Percentiles rank a stretch among this genome's conserved stretches.
phyloP scores from a whole-genome alignment of 768 basidiomycete genomes.

The Arthromyces matolae region DNA sequence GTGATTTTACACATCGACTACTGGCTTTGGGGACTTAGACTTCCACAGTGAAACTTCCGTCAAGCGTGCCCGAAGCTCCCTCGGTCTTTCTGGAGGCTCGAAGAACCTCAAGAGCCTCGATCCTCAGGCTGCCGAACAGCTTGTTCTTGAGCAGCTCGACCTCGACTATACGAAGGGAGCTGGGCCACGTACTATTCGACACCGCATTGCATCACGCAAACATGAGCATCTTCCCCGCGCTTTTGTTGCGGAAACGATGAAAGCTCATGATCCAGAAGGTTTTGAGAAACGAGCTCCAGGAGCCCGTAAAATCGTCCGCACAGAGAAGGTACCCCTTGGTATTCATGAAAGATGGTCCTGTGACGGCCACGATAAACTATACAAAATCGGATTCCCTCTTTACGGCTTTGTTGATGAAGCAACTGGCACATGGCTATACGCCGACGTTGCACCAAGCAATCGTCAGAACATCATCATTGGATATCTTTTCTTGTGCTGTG shows the following conservation, averaged over 20 bases:
- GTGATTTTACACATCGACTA: background rate
- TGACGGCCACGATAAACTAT: conserved; percentile 40
- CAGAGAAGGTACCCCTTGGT: too few relatives aligned
- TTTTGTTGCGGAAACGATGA: background rate
- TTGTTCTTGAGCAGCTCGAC: background rate
- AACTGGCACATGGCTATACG: conserved; percentile 2
- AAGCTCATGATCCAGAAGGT: too few relatives aligned
- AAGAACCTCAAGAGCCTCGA: background rate
- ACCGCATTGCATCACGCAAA: background rate
- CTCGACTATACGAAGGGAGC: background rate
- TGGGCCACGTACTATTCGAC: background rate
- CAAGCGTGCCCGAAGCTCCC: background rate
- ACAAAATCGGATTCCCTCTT: conserved; percentile 36
- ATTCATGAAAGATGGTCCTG: too few relatives aligned
- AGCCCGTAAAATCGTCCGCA: background rate
- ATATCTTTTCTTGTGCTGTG: conserved; percentile 25
- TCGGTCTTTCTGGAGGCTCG: background rate
- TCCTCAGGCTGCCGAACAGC: background rate
- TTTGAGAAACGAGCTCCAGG: background rate
- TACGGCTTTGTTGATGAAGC: conserved; percentile 20
- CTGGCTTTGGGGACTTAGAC: too few relatives aligned
- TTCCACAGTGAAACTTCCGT: background rate
- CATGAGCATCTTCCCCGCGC: background rate
- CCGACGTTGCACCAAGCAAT: conserved; percentile 12
- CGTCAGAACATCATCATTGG: background rate